Conservation (phyloP, 176 grass and related monocot genomes). For the Themeda triandra region DNA sequence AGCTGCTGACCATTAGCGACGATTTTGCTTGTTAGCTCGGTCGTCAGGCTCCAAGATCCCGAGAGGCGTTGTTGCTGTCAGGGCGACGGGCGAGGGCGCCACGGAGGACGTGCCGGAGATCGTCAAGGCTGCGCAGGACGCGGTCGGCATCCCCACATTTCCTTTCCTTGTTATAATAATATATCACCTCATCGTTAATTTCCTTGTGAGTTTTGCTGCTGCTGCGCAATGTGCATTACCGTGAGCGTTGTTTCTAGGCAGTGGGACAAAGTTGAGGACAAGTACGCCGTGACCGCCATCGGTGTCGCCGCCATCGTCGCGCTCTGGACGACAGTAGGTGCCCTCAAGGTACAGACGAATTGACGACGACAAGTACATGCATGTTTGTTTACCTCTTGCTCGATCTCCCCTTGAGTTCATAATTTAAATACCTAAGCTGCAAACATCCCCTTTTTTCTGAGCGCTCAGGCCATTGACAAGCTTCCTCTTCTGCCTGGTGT, state of each 20-base stretch:
- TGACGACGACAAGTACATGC: background rate
- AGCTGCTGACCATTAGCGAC: background rate
- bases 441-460: background rate
- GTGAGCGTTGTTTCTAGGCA: conserved; percentile 67
- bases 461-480: conserved; percentile 69
- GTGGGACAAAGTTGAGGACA: conserved; percentile 98
- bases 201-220: too few species aligned
- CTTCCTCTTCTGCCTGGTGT: conserved; percentile 80
- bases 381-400: background rate
- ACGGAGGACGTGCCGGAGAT: conserved; percentile 56
- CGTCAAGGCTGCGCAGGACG: conserved; percentile 47
- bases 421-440: background rate
- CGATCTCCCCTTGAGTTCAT: background rate
- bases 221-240: conserved; percentile 27
- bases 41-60: conserved; percentile 1
- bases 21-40: background rate
- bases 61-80: conserved; percentile 32
- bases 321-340: conserved; percentile 72
- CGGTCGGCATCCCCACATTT: conserved; percentile 42
- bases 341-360: conserved; percentile 46
- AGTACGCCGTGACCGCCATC: conserved; percentile 79
- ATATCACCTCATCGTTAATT: too few species aligned
- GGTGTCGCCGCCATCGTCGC: conserved; percentile 59
- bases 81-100: conserved; percentile 45
- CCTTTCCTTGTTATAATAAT: background rate